These are phyloP conservation scores for Neoarthrinium moseri DNA, from an alignment of 2,329 filamentous ascomycete species.

Conservation along the genomic window DNA sequence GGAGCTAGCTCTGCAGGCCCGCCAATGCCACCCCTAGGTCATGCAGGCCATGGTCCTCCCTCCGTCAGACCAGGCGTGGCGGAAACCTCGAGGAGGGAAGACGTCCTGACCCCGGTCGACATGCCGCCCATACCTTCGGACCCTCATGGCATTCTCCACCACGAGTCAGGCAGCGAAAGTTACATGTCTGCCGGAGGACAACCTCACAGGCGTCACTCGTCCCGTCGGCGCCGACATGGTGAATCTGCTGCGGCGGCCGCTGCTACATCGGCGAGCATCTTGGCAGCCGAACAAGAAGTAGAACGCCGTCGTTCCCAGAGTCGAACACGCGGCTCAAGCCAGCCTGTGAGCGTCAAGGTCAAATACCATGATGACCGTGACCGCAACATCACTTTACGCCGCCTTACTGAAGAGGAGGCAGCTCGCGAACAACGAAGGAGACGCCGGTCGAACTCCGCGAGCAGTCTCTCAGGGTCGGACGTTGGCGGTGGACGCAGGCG, in stretches of 20 bases:
- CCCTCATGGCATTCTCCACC: conserved; percentile 41
- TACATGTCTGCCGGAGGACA: conserved; percentile 39
- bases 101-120: conserved; percentile 31
- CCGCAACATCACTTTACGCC: conserved; percentile 59
- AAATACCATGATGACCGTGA: conserved; percentile 60
- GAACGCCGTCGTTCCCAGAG: conserved; percentile 34
- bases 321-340: conserved; percentile 37
- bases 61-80: background rate
- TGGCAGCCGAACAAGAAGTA: conserved; percentile 48
- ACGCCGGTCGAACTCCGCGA: conserved; percentile 47
- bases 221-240: conserved; percentile 43
- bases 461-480: conserved; percentile 57
- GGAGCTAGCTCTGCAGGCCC: conserved; percentile 29
- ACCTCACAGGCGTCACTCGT: conserved; percentile 42
- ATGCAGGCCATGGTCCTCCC: conserved; percentile 15
- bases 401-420: conserved; percentile 60
- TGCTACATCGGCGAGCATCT: conserved; percentile 42
- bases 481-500: conserved; percentile 41
- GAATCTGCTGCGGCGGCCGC: conserved; percentile 47
- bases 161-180: conserved; percentile 41
- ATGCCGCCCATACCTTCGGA: conserved; percentile 59
- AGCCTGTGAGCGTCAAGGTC: conserved; percentile 57
- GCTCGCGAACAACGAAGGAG: conserved; percentile 37
- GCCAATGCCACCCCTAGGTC: conserved; percentile 36
- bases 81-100: background rate